Evolutionary conservation across 1,284 basidiomycete species (phyloP).

Genomic region (Termitomyces sp.): DNA sequence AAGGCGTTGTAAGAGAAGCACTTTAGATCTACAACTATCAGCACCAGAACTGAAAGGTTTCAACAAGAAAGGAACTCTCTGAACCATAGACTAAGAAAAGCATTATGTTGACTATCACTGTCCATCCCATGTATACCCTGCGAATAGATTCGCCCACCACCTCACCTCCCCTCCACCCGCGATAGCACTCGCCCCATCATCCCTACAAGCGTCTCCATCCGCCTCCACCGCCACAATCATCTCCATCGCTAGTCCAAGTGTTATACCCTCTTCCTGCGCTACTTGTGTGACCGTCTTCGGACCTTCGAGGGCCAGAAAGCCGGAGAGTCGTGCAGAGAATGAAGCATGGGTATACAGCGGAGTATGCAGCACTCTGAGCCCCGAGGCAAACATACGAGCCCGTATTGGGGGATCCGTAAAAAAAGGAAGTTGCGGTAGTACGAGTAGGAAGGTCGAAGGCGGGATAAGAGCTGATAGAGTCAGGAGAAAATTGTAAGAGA

Average conservation of each 20-base stretch:
- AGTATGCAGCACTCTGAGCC: constrained; percentile 81
- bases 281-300: constrained; percentile 59
- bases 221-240: constrained; percentile 71
- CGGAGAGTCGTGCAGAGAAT: constrained; percentile 62
- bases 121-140: constrained; percentile 65
- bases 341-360: constrained; percentile 64
- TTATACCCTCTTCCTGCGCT: constrained; percentile 61
- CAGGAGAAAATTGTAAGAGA: not conserved
- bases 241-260: constrained; percentile 68
- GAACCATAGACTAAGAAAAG: not conserved
- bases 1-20: too few species aligned
- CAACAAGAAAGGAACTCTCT: too few species aligned
- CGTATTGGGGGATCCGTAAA: constrained; percentile 70
- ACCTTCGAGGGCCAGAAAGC: constrained; percentile 43
- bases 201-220: constrained; percentile 65
- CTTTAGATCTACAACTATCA: too few species aligned
- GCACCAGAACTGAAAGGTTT: too few species aligned
- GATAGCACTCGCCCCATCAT: constrained; percentile 53
- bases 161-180: constrained; percentile 44
- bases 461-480: constrained; percentile 70
- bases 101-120: constrained; percentile 26
- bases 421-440: constrained; percentile 61
- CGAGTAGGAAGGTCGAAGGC: constrained; percentile 76
- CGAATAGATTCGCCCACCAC: constrained; percentile 67
- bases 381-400: constrained; percentile 62